phyloP scores from a whole-genome alignment of 2,329 filamentous ascomycete species.

The Plenodomus lindquistii region DNA sequence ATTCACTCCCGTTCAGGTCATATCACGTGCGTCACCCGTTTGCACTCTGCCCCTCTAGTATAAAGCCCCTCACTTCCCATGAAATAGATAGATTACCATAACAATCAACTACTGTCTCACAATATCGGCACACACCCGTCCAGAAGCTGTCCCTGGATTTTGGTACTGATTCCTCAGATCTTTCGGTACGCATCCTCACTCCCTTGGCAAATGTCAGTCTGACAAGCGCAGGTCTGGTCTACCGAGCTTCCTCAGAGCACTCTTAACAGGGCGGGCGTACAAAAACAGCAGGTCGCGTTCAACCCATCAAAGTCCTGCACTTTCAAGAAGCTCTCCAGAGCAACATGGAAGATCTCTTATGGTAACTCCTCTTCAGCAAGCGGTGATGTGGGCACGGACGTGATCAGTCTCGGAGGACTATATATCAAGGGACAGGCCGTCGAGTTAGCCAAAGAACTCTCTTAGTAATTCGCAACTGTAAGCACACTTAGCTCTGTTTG shows the following conservation, averaged over 20 bases:
- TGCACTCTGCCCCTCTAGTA: too few relatives aligned
- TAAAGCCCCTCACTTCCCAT: too few relatives aligned
- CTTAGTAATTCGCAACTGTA: constrained; percentile 49
- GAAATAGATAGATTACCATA: too few relatives aligned
- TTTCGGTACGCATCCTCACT: constrained; percentile 51
- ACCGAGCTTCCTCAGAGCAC: constrained; percentile 23
- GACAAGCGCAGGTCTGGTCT: constrained; percentile 22
- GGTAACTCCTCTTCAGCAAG: constrained; percentile 65
- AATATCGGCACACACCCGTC: constrained; percentile 60
- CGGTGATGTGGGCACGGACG: constrained; percentile 67
- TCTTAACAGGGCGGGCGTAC: constrained; percentile 47
- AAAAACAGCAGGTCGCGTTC: constrained; percentile 62
- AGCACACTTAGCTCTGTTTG: too few relatives aligned
- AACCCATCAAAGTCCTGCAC: constrained; percentile 42
- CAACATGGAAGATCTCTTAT: constrained; percentile 64
- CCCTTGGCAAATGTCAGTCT: background rate
- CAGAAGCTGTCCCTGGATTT: constrained; percentile 63
- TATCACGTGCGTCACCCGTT: too few relatives aligned
- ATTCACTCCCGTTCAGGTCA: too few relatives aligned
- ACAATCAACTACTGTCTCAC: too few relatives aligned
- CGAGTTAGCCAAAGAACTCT: constrained; percentile 64
- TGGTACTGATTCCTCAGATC: constrained; percentile 69
- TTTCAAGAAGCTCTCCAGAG: constrained; percentile 47
- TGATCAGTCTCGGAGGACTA: constrained; percentile 62
- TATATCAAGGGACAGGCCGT: constrained; percentile 64